These are phyloP conservation scores for Pythium guiyangense DNA, from an alignment of 352 stramenopile species.

Conservation along the genomic window DNA sequence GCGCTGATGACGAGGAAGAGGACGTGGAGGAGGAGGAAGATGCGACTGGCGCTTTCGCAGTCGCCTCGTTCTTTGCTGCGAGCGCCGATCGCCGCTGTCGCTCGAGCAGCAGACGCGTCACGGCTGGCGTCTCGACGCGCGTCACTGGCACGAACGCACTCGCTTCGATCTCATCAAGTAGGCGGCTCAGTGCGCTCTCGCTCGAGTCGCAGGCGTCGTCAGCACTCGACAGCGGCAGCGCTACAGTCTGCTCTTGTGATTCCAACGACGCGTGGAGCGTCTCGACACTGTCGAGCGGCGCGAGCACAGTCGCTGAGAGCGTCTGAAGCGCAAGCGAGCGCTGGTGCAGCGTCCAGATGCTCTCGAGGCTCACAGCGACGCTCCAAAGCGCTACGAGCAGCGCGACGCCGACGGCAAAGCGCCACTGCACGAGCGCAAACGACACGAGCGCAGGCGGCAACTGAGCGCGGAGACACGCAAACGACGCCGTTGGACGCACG, in stretches of 20 bases:
- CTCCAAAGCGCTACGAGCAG: not conserved
- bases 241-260: no score
- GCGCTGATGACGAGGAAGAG: no score
- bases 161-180: conserved; percentile 5
- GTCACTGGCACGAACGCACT: not conserved
- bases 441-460: conserved; percentile 6
- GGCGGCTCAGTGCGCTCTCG: not conserved
- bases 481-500: conserved; percentile 14
- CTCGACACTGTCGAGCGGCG: no score
- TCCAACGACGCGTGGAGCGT: not conserved
- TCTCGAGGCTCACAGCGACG: not conserved
- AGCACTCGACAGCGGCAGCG: not conserved
- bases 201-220: not conserved
- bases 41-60: not conserved
- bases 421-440: conserved; percentile 15
- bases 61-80: not conserved
- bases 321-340: not conserved
- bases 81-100: conserved; percentile 1
- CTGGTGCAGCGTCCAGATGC: not conserved
- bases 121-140: conserved; percentile 8
- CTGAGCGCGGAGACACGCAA: conserved; percentile 24
- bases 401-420: conserved; percentile 1
- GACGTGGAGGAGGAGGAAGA: no score
- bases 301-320: no score
- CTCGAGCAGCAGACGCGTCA: conserved; percentile 10